A percentile compares a stretch with the other conserved stretches of the same genome.
phyloP scores from a whole-genome alignment of 345 rosid genomes.

The Aethionema arabicum region DNA sequence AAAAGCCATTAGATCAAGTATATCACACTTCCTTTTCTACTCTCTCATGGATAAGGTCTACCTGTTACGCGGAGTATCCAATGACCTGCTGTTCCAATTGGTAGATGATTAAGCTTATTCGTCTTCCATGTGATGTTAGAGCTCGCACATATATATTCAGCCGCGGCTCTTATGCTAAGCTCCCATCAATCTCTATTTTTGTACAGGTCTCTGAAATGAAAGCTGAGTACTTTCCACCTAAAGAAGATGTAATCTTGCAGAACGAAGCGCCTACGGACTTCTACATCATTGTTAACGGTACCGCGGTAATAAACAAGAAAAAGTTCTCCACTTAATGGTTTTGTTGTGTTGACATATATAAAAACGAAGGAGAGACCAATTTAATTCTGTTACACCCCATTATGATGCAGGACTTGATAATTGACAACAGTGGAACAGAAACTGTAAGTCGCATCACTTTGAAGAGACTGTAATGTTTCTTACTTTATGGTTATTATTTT shows the following conservation, averaged over 20 bases:
- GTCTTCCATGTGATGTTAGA: background rate
- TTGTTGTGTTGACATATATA: conserved; percentile 2
- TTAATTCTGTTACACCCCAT: background rate
- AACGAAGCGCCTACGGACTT: conserved; percentile 87
- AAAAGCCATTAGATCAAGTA: conserved; percentile 72
- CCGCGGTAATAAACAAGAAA: conserved; percentile 50
- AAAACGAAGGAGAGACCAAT: background rate
- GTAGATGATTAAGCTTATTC: conserved; percentile 36
- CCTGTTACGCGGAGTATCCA: conserved; percentile 66
- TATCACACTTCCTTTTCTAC: conserved; percentile 72
- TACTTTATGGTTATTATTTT: background rate
- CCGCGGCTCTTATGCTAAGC: background rate
- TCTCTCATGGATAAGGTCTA: conserved; percentile 60
- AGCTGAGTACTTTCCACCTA: conserved; percentile 84
- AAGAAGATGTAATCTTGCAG: conserved; percentile 80
- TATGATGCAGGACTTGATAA: conserved; percentile 52
- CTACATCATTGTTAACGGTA: conserved; percentile 66
- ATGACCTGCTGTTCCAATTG: conserved; percentile 76
- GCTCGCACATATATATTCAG: background rate
- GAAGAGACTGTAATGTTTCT: background rate
- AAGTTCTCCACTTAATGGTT: background rate
- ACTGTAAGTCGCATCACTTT: conserved; percentile 41
- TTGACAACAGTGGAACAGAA: conserved; percentile 48
- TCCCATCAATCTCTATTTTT: background rate
- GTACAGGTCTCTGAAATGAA: conserved; percentile 78